A percentile compares a stretch with the other conserved stretches of the same genome.
Evolutionary conservation across 2,329 filamentous ascomycete genomes (phyloP).

Genomic region (Colletotrichum musae): DNA sequence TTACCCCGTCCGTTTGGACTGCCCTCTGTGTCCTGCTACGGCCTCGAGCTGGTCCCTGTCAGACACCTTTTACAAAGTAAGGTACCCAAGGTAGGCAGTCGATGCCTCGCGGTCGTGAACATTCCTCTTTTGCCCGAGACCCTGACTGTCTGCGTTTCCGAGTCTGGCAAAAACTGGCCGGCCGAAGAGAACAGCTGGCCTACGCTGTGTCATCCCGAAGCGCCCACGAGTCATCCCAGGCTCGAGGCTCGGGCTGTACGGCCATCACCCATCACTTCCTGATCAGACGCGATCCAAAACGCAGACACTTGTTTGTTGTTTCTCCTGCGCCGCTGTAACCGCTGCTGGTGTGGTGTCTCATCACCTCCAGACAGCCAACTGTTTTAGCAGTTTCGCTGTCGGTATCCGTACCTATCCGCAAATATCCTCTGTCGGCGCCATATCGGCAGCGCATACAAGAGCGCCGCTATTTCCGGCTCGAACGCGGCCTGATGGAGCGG

Average conservation of each 20-base stretch:
- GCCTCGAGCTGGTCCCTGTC: no score
- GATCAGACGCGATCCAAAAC: slow-evolving; percentile 34
- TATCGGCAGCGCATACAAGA: slow-evolving; percentile 16
- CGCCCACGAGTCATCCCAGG: slow-evolving; percentile 28
- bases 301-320: slow-evolving; percentile 31
- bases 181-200: slow-evolving; percentile 36
- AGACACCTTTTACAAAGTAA: no score
- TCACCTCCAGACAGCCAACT: neutral
- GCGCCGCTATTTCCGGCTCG: neutral
- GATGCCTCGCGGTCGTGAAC: slow-evolving; percentile 1
- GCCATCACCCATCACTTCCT: slow-evolving; percentile 8
- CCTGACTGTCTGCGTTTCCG: slow-evolving; percentile 14
- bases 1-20: slow-evolving; percentile 9
- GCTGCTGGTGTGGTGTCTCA: slow-evolving; percentile 22
- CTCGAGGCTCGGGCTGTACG: neutral
- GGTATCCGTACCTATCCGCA: neutral
- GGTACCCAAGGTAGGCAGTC: neutral
- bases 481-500: neutral
- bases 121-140: slow-evolving; percentile 1
- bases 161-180: slow-evolving; percentile 3
- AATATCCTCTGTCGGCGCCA: neutral
- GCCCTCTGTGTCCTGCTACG: neutral
- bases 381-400: no score
- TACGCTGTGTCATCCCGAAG: slow-evolving; percentile 33
- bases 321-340: slow-evolving; percentile 18